phyloP scores from a whole-genome alignment of 2,329 filamentous ascomycete species.

The Parastagonospora avenae region DNA sequence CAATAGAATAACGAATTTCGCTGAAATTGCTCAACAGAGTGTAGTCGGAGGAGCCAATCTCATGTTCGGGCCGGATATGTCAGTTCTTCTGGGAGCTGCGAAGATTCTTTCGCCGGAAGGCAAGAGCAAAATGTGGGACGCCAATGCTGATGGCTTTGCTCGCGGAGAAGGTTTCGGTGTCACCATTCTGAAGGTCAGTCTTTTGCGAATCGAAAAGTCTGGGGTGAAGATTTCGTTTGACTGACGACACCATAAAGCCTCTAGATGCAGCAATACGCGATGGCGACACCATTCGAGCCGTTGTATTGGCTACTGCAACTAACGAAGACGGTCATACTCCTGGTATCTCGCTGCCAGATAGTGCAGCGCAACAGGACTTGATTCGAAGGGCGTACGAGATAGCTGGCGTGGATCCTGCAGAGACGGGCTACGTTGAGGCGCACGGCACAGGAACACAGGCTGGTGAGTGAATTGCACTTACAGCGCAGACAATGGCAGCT shows the following conservation, averaged over 20 bases:
- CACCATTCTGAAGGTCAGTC: slow-evolving; percentile 20
- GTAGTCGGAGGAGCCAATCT: slow-evolving; percentile 24
- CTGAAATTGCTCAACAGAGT: slow-evolving; percentile 29
- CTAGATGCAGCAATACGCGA: slow-evolving; percentile 20
- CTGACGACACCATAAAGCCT: slow-evolving; percentile 14
- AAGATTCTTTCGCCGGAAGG: slow-evolving; percentile 33
- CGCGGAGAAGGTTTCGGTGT: slow-evolving; percentile 63
- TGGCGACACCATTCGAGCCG: slow-evolving; percentile 33
- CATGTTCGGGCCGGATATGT: slow-evolving; percentile 22
- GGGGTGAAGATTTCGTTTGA: too few relatives aligned
- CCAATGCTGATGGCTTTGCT: slow-evolving; percentile 65
- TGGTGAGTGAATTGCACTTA: too few relatives aligned
- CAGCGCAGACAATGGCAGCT: too few relatives aligned
- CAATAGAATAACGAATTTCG: too few relatives aligned
- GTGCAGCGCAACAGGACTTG: slow-evolving; percentile 51
- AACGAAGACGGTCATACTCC: slow-evolving; percentile 23
- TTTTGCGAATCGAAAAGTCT: too few relatives aligned
- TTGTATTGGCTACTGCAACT: slow-evolving; percentile 32
- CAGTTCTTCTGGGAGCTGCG: slow-evolving; percentile 17
- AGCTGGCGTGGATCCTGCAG: slow-evolving; percentile 39
- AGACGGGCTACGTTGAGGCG: slow-evolving; percentile 31
- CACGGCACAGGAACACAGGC: slow-evolving; percentile 36
- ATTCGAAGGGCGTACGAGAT: slow-evolving; percentile 41
- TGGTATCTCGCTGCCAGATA: slow-evolving; percentile 30
- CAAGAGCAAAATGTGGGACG: slow-evolving; percentile 49